Base-by-base conservation (phyloP, 2,329 filamentous ascomycete species). In the Pezicula neosporulosa region DNA sequence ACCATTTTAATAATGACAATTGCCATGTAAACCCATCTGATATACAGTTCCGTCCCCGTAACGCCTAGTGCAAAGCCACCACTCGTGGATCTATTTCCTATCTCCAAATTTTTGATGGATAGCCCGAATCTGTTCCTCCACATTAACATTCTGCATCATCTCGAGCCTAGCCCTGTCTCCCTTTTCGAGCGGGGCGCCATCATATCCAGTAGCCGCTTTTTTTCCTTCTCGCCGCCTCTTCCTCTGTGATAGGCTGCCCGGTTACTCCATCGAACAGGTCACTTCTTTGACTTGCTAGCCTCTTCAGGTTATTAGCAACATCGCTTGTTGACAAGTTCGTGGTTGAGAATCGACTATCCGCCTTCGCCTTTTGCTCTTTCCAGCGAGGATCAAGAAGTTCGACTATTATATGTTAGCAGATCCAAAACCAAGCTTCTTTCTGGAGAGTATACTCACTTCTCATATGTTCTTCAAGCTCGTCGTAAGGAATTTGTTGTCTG, bases 331-430 rank as follows among this genome's bases (percentile, higher is more conserved):
- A 89, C 9, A 96, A 73, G 62, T 96, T 97, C 9, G 91, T 95
- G 0, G 89, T 92, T 1, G 89, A 83, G 57, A 87, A 90, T 56
- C 93, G 86, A 12, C 88, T 84, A 43, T 96, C 90, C 15, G 89
- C 85, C 68, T 96, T 96, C 52, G 89, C 88, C 60, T 91, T 90
- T 68, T 97, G 92, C 67, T 97, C 92, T 68, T 96, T 96, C 92
- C 93, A 97, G 53, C 88, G 83, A 1, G 93, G 93, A 67, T 97
- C 93, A 53, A 97, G 81, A 44, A 97, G 80, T 71, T 97, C 93
- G 66, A 97, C 77, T 80, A 56, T 33, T 43, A 27, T 39, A 33
- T 52, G 54, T 59, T 58, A 60, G 59, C 52, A 35, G 42, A 9
- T 21, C 9, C 38, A 37, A 16, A 35, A 51, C 3, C 3, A 21